phyloP scores from a whole-genome alignment of 805 yeast genomes.

The Myxozyma sirexii region DNA sequence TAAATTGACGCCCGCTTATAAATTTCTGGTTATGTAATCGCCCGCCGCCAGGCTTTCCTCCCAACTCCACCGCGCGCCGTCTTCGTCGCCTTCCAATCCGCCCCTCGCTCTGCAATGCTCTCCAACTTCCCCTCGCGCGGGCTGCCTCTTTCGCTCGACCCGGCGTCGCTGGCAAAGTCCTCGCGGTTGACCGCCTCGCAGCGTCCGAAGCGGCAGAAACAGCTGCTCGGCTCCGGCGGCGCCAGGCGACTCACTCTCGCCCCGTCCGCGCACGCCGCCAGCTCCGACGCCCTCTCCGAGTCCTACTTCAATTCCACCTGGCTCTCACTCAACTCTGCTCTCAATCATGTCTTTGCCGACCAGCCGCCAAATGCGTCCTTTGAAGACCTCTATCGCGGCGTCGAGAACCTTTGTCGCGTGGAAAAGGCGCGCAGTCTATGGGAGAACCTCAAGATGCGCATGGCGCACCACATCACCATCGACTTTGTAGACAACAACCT shows the following conservation, averaged over 20 bases:
- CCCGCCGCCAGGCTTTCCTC: too few species aligned
- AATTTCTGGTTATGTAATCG: too few species aligned
- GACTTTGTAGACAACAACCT: conserved; percentile 3
- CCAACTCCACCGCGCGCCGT: too few species aligned
- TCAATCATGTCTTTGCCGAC: conserved; percentile 20
- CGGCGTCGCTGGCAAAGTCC: background rate
- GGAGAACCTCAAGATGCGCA: conserved; percentile 29
- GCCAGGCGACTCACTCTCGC: conserved; percentile 25
- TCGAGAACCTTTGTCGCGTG: conserved; percentile 40
- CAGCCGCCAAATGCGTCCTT: conserved; percentile 28
- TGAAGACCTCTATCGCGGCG: conserved; percentile 41
- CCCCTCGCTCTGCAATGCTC: conserved; percentile 17
- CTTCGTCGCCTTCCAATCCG: too few species aligned
- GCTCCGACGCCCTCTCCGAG: conserved; percentile 13
- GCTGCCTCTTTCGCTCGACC: conserved; percentile 10
- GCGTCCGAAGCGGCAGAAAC: conserved; percentile 30
- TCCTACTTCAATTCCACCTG: conserved; percentile 23
- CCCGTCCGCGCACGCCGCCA: background rate
- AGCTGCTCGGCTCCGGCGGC: conserved; percentile 18
- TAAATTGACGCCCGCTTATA: too few species aligned
- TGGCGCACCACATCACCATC: conserved; percentile 20
- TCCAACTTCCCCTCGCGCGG: conserved; percentile 33
- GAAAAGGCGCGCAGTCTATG: conserved; percentile 36
- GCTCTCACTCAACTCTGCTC: conserved; percentile 17
- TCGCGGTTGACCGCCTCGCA: conserved; percentile 15